A percentile compares a stretch with the other conserved stretches of the same genome.
Evolutionary conservation across 306 rosid species (phyloP).

Genomic region (Lathyrus aphaca): DNA sequence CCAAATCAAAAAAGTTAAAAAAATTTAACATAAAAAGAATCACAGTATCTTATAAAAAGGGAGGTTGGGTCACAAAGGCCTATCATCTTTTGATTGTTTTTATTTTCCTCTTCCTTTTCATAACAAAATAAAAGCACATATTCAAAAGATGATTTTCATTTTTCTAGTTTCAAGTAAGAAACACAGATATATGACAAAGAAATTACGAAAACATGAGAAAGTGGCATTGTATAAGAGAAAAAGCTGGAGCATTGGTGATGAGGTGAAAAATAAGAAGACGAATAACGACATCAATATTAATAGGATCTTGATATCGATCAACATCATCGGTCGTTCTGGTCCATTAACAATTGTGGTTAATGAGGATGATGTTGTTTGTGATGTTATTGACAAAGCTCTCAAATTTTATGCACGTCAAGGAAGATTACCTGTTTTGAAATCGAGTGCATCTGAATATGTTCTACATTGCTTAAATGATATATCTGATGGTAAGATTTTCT

Average conservation of each 20-base stretch:
- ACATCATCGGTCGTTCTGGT: constrained; percentile 67
- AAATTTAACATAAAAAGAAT: neutral
- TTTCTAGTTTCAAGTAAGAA: neutral
- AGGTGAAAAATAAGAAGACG: neutral
- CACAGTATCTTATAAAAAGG: neutral
- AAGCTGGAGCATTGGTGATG: constrained; percentile 1
- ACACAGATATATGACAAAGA: neutral
- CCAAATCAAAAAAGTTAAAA: neutral
- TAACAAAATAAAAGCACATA: neutral
- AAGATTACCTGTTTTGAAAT: constrained; percentile 64
- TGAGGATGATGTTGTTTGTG: constrained; percentile 53
- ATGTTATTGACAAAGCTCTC: constrained; percentile 59
- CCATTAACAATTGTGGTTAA: constrained; percentile 68
- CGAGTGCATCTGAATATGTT: constrained; percentile 46
- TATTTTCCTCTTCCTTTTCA: neutral
- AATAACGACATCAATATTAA: constrained; percentile 30
- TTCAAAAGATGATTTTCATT: neutral
- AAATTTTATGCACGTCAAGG: constrained; percentile 67
- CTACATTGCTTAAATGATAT: constrained; percentile 54
- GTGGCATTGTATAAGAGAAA: constrained; percentile 13
- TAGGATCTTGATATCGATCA: constrained; percentile 63
- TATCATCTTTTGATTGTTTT: neutral
- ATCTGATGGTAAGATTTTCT: constrained; percentile 49
- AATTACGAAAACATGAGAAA: neutral
- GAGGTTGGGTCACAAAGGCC: neutral